phyloP scores from a whole-genome alignment of 768 basidiomycete species.

The Arthromyces matolae region DNA sequence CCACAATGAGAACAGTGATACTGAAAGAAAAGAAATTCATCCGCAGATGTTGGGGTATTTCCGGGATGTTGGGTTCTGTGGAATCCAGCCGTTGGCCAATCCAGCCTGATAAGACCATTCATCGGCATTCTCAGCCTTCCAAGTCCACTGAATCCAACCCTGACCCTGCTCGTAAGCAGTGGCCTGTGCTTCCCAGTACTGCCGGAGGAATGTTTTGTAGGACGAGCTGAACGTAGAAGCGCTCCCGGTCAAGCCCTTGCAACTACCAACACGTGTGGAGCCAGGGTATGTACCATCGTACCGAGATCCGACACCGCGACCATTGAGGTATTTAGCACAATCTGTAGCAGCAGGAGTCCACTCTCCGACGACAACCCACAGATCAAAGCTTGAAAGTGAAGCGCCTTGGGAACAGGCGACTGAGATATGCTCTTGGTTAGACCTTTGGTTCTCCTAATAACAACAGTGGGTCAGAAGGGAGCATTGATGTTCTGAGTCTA shows the following conservation, averaged over 20 bases:
- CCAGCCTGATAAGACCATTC: slow-evolving; percentile 92
- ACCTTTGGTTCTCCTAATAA: slow-evolving; percentile 42
- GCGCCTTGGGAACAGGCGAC: slow-evolving; percentile 50
- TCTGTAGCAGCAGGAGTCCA: slow-evolving; percentile 80
- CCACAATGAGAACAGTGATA: not conserved
- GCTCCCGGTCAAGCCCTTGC: slow-evolving; percentile 68
- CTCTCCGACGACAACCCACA: slow-evolving; percentile 87
- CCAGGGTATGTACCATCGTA: slow-evolving; percentile 65
- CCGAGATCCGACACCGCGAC: slow-evolving; percentile 66
- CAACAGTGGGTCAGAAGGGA: not conserved
- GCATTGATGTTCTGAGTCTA: not conserved
- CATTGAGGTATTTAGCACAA: slow-evolving; percentile 81
- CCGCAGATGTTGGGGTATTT: slow-evolving; percentile 65
- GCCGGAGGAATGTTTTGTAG: slow-evolving; percentile 79
- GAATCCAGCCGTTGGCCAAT: slow-evolving; percentile 81
- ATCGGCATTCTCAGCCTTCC: slow-evolving; percentile 79
- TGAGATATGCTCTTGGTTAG: slow-evolving; percentile 53
- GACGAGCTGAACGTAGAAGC: slow-evolving; percentile 67
- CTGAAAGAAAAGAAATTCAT: slow-evolving; percentile 15
- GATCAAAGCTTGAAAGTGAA: slow-evolving; percentile 47
- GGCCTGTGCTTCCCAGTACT: slow-evolving; percentile 84
- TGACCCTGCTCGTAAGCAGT: slow-evolving; percentile 64
- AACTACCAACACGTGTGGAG: slow-evolving; percentile 68
- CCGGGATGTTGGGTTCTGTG: slow-evolving; percentile 44
- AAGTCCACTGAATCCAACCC: slow-evolving; percentile 82